Conservation (phyloP, 805 yeast genomes). For the Torulaspora indica region DNA sequence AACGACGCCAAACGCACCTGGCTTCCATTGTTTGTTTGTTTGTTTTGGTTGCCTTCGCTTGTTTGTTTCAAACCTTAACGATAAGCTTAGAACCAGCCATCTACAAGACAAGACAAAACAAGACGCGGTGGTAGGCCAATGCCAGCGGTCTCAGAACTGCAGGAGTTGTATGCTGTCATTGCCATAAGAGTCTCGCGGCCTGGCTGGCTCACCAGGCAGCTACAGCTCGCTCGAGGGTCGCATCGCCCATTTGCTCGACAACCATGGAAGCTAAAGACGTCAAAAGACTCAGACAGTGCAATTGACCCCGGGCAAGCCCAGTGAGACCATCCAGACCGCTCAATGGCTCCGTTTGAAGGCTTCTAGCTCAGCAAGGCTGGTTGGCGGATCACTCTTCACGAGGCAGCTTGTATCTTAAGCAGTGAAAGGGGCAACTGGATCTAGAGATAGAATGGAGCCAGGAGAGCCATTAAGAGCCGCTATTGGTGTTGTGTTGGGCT, state of each 20-base stretch:
- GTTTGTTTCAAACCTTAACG: slow-evolving; percentile 5
- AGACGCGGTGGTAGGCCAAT: neutral
- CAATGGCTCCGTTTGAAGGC: neutral
- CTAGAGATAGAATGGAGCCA: neutral
- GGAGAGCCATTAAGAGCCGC: neutral
- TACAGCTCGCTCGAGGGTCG: neutral
- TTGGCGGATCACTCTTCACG: slow-evolving; percentile 4
- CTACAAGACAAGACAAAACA: neutral
- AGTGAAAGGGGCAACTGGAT: slow-evolving; percentile 5
- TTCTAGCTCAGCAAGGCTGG: neutral
- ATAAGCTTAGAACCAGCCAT: slow-evolving; percentile 9
- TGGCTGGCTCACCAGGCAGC: neutral
- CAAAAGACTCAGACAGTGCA: neutral
- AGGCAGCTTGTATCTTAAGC: neutral
- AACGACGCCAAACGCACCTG: too few species aligned
- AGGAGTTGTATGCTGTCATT: neutral
- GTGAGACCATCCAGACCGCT: neutral
- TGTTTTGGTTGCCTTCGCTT: neutral
- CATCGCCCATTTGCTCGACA: neutral
- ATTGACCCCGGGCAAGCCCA: neutral
- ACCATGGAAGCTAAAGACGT: neutral
- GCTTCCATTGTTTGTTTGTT: neutral
- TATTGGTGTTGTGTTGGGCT: neutral
- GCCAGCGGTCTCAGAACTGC: neutral
- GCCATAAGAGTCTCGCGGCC: neutral